Evolutionary conservation across 345 rosid genomes (phyloP), one percentile per base, ranked within the genome.

Genomic region (Euphorbia tirucalli): DNA sequence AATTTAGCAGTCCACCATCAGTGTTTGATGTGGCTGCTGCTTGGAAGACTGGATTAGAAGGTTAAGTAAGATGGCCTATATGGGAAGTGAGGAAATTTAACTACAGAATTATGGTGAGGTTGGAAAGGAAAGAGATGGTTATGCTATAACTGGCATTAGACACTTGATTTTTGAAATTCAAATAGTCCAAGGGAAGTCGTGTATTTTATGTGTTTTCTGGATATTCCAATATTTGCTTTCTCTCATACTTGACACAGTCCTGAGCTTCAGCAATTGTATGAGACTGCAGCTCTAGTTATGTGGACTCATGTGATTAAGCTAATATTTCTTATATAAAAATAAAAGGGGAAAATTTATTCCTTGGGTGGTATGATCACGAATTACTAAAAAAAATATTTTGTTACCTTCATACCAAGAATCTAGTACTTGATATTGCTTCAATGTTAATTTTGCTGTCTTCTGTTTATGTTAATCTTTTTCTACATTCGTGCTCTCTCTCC

Each of bases 351-450:
- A 66, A 11, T 31, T 66, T 30, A 27, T 66, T 19, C 57, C 10
- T 16, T 46, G 10, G 25, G n/a, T 49, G 15, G 59, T 48, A 2
- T 13, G 31, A 9, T 66, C 39, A 32, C 28, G 25, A 50, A 28
- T 66, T 66, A 30, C 25, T 6, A n/a, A n/a, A 35, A 32, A 56
- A 54, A 48, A 15, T 21, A 21, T 41, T 22, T 64, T 11, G 16
- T 37, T 15, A 22, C 25, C 32, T 22, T 64, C 9, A 2, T 22
- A 24, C 52, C 16, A 64, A 64, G 25, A 16, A 39, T 62, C 27
- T 35, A 21, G 37, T 35, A 35, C 24, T 54, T n/a, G n/a, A n/a
- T 39, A 24, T 37, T 65, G 55, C 67, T 71, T 54, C n/a, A 44
- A 64, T 43, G 5, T 52, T 22, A 21, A 52, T 37, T 41, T 54